Evolutionary conservation across 805 yeast genomes (phyloP).

Genomic region (Kodamaea jinghongensis): DNA sequence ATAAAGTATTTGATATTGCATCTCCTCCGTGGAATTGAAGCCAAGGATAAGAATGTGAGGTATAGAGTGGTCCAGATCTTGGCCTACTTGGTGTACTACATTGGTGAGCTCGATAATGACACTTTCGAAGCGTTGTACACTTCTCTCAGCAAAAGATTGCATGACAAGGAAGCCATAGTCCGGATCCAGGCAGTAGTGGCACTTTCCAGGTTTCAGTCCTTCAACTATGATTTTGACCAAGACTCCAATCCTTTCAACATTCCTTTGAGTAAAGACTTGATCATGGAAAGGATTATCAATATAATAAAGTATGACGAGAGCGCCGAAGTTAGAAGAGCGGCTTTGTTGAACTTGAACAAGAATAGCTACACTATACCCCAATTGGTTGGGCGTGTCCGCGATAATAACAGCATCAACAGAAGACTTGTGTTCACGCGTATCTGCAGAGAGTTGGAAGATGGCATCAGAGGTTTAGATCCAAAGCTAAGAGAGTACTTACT

Average conservation of each 20-base stretch:
- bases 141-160: slow-evolving; percentile 59
- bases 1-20: slow-evolving; percentile 62
- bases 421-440: slow-evolving; percentile 67
- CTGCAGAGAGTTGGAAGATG: slow-evolving; percentile 62
- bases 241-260: slow-evolving; percentile 22
- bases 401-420: slow-evolving; percentile 68
- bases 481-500: slow-evolving; percentile 63
- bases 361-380: slow-evolving; percentile 50
- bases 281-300: slow-evolving; percentile 9
- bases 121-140: slow-evolving; percentile 61
- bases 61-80: slow-evolving; percentile 75
- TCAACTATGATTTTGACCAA: slow-evolving; percentile 31
- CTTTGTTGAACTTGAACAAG: slow-evolving; percentile 66
- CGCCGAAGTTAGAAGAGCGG: slow-evolving; percentile 87
- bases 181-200: slow-evolving; percentile 84
- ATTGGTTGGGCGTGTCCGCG: slow-evolving; percentile 80
- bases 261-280: slow-evolving; percentile 11
- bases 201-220: slow-evolving; percentile 68
- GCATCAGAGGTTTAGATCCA: slow-evolving; percentile 47
- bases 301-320: slow-evolving; percentile 74
- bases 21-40: slow-evolving; percentile 72
- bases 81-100: slow-evolving; percentile 65
- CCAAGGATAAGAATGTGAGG: slow-evolving; percentile 73
- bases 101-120: slow-evolving; percentile 74
- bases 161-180: slow-evolving; percentile 73